A percentile compares a stretch with the other conserved stretches of the same genome.
Conservation (phyloP, 495 filamentous ascomycete species). For the Parachaetomium inaequale region DNA sequence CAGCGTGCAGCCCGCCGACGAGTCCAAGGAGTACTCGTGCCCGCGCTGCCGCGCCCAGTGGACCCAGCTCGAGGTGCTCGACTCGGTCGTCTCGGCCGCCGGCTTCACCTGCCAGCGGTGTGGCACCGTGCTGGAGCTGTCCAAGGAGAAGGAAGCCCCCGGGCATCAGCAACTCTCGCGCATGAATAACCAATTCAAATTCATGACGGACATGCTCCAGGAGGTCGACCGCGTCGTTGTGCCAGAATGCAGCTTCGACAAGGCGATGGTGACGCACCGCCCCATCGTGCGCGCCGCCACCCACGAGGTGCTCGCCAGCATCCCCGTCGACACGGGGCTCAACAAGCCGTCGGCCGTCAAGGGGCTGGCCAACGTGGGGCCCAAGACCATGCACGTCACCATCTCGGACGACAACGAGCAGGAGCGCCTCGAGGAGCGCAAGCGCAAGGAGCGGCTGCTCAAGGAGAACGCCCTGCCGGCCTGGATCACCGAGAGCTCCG, state of each 20-base stretch:
- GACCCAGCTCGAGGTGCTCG: conserved; percentile 82
- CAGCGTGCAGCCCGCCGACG: conserved; percentile 70
- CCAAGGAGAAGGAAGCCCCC: conserved; percentile 57
- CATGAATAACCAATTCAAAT: conserved; percentile 81
- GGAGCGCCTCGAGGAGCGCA: conserved; percentile 67
- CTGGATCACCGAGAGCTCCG: conserved; percentile 87
- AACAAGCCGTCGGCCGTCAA: conserved; percentile 64
- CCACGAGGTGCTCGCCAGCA: conserved; percentile 56
- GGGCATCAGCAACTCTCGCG: conserved; percentile 88
- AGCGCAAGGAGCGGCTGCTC: conserved; percentile 68
- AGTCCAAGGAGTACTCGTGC: conserved; percentile 89
- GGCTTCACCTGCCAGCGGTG: conserved; percentile 86
- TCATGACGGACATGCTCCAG: conserved; percentile 78
- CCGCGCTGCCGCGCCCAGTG: conserved; percentile 73
- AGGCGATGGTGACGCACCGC: conserved; percentile 58
- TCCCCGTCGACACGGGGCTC: conserved; percentile 42
- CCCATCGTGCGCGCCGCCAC: conserved; percentile 59
- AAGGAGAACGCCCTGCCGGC: conserved; percentile 81
- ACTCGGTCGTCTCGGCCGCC: conserved; percentile 55
- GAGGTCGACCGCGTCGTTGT: conserved; percentile 80
- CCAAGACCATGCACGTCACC: conserved; percentile 70
- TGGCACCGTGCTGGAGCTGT: conserved; percentile 62
- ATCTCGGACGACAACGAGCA: conserved; percentile 75
- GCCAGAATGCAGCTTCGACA: conserved; percentile 82
- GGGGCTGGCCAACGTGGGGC: conserved; percentile 61